phyloP scores from a whole-genome alignment of 2,329 filamentous ascomycete genomes.

The Alternaria atra region DNA sequence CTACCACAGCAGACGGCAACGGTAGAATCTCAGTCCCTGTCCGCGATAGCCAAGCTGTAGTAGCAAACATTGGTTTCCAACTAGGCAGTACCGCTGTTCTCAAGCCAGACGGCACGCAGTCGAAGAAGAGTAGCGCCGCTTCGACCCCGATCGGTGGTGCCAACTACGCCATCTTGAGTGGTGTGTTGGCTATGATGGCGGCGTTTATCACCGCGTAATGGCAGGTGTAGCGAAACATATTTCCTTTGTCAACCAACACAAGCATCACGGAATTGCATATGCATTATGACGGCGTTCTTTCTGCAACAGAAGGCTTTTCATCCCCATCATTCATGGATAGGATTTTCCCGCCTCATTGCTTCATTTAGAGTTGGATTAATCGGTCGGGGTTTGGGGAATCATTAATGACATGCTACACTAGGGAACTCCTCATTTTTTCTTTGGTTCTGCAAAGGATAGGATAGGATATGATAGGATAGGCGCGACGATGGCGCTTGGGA shows the following conservation, averaged over 20 bases:
- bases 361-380: not conserved
- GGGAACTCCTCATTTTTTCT: not conserved
- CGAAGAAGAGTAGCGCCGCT: slow-evolving; percentile 40
- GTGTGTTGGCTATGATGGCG: slow-evolving; percentile 23
- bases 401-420: not conserved
- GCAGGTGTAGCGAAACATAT: not conserved
- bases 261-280: slow-evolving; percentile 20
- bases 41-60: slow-evolving; percentile 58
- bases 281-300: slow-evolving; percentile 19
- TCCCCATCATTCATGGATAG: not conserved
- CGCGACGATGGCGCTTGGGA: not conserved
- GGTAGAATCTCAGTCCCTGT: slow-evolving; percentile 41
- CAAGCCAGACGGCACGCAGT: slow-evolving; percentile 37
- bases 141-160: slow-evolving; percentile 18
- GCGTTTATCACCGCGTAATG: slow-evolving; percentile 9
- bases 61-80: slow-evolving; percentile 56
- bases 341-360: not conserved
- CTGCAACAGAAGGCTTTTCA: slow-evolving; percentile 1
- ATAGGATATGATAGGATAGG: not conserved
- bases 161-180: slow-evolving; percentile 19
- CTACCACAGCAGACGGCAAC: slow-evolving; percentile 32
- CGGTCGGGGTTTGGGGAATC: not conserved
- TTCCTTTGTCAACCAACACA: not conserved
- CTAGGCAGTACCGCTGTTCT: slow-evolving; percentile 47
- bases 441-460: not conserved